Evolutionary conservation across 371 early-diverging fungal species (phyloP), one percentile per base, ranked within the genome.

Genomic region (Neoconidiobolus thromboides): DNA sequence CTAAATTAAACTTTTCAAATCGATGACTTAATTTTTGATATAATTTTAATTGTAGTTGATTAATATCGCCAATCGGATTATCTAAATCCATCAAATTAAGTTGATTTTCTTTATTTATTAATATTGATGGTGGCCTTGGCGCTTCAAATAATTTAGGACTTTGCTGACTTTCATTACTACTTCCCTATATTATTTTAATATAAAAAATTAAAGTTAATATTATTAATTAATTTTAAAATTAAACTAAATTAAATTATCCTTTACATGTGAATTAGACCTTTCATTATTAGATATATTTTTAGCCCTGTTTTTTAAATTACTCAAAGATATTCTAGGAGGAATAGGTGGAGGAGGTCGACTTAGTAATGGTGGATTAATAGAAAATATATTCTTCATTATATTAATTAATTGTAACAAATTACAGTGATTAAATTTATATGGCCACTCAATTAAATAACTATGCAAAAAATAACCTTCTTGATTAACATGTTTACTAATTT

Each of bases 61-160:
- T 38, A 36, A 55, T 41, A 14, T 55, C 55, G 26, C 55, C 55
- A 12, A 55, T 55, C 6, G 55, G 55, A 3, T 55, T 55, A 40
- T 55, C 55, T 3, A 12, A 38, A 41, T 55, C 55, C 14, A 55
- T 36, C 12, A 4, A 46, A 6, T 46, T 46, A n/a, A n/a, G 46
- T 46, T 46, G 46, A n/a, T n/a, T 46, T 46, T 46, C 6, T 6
- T 6, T 9, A 9, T 9, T 6, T 6, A 6, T 9, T 46, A n/a
- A n/a, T n/a, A n/a, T 46, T 6, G 46, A 9, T 46, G 46, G 6
- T 6, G 46, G 6, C n/a, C 6, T 6, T 6, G n/a, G 6, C n/a
- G 46, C 9, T 6, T 6, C n/a, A 9, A 46, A 6, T 46, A n/a
- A n/a, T 46, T 46, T 6, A n/a, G n/a, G 46, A n/a, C 46, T 46